Evolutionary conservation across 1,284 basidiomycete species (phyloP).

Genomic region (Ceratobasidium sp.): DNA sequence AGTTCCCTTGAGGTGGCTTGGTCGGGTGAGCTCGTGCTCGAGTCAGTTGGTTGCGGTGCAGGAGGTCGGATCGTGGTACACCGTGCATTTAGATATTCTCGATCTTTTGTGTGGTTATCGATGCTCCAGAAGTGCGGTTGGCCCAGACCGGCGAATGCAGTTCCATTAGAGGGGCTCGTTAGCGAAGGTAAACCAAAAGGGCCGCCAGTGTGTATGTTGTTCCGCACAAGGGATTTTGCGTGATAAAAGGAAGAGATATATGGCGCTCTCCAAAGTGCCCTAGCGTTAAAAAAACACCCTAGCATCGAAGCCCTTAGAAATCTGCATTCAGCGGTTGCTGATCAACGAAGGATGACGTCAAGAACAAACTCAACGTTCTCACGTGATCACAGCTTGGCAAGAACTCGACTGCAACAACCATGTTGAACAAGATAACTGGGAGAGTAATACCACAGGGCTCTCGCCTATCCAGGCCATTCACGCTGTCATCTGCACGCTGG

Average conservation of each 20-base stretch:
- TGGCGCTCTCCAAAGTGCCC: background rate
- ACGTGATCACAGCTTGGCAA: background rate
- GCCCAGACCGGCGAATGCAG: background rate
- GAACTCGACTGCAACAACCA: background rate
- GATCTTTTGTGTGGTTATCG: constrained; percentile 12
- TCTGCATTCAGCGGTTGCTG: background rate
- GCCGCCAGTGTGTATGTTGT: constrained; percentile 10
- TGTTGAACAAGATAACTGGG: background rate
- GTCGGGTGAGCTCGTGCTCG: background rate
- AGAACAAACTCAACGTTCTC: background rate
- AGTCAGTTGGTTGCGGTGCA: background rate
- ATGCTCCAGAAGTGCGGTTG: constrained; percentile 19
- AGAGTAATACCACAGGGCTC: background rate
- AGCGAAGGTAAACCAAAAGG: constrained; percentile 5
- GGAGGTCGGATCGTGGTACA: constrained; percentile 39
- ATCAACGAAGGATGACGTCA: constrained; percentile 23
- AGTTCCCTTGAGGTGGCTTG: background rate
- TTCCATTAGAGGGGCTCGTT: background rate
- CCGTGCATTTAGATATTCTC: constrained; percentile 39
- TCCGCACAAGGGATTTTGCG: background rate
- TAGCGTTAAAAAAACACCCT: background rate
- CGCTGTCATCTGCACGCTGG: constrained; percentile 4
- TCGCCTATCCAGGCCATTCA: constrained; percentile 16
- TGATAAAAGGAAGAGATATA: background rate
- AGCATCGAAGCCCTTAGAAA: constrained; percentile 12